These are phyloP conservation scores for Vitellaria paradoxa DNA, from an alignment of 179 eudicot species.

Conservation along the genomic window DNA sequence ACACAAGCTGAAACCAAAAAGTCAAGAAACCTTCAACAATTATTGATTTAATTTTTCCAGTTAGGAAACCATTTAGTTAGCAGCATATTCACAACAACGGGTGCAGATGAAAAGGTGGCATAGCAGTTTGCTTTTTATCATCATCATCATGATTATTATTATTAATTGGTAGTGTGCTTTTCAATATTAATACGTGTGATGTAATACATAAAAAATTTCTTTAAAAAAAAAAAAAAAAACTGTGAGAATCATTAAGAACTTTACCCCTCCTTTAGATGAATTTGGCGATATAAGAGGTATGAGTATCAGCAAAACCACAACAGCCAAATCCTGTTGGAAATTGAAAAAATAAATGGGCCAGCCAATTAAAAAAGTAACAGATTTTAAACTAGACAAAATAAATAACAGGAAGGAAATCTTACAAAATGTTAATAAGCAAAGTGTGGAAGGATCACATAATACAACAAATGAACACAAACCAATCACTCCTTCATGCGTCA, in stretches of 20 bases:
- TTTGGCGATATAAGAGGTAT: constrained; percentile 97
- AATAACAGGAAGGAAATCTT: not conserved
- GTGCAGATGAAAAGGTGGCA: not conserved
- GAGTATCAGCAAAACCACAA: constrained; percentile 96
- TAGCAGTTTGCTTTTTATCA: not conserved
- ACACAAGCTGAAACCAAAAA: not conserved
- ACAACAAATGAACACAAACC: not conserved
- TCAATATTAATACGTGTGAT: not conserved
- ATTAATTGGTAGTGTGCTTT: not conserved
- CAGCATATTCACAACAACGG: not conserved
- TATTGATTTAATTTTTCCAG: not conserved
- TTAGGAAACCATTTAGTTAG: not conserved
- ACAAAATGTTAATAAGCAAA: not conserved
- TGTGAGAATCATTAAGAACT: constrained; percentile 15
- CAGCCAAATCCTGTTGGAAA: constrained; percentile 85
- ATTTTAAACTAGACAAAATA: not conserved
- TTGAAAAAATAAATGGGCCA: not conserved
- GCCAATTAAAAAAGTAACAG: not conserved
- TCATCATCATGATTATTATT: too few species aligned
- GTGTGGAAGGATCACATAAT: not conserved
- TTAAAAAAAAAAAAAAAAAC: not conserved
- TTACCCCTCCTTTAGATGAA: constrained; percentile 99
- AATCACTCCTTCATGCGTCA: not conserved
- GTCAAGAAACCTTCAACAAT: constrained; percentile 5
- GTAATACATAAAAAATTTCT: not conserved